Evolutionary conservation across 148 eudicot species (phyloP).

Genomic region (Rhododendron henanense): DNA sequence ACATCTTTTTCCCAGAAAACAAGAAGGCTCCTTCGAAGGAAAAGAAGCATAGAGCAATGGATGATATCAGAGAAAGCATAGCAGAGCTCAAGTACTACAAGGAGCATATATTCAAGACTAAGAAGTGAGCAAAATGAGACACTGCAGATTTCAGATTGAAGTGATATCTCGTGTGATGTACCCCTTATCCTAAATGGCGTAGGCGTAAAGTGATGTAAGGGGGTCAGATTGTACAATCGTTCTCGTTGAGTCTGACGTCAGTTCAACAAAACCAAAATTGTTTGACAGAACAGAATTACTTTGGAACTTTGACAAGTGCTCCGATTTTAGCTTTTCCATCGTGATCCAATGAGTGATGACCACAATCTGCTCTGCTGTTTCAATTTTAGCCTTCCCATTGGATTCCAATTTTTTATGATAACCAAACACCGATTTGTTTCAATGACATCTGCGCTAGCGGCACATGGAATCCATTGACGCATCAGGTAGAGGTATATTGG

Average conservation of each 20-base stretch:
- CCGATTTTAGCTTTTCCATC: background rate
- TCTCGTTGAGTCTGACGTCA: background rate
- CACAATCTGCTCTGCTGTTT: background rate
- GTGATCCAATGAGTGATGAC: background rate
- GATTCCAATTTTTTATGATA: background rate
- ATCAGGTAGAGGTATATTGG: no score
- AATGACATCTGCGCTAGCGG: background rate
- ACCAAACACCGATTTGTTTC: background rate
- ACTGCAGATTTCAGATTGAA: background rate
- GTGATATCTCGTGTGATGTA: background rate
- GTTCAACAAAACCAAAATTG: background rate
- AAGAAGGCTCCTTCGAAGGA: constrained; percentile 77
- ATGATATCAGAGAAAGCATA: constrained; percentile 92
- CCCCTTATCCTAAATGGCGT: background rate
- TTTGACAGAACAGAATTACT: background rate
- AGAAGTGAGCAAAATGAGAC: background rate
- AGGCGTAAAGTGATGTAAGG: background rate
- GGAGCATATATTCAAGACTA: constrained; percentile 33
- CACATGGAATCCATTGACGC: background rate
- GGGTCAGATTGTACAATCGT: background rate
- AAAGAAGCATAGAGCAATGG: constrained; percentile 81
- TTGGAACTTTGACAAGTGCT: background rate
- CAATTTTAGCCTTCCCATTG: background rate
- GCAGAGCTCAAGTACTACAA: constrained; percentile 77
- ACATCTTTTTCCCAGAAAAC: constrained; percentile 25